These are phyloP conservation scores for Cordyceps javanica DNA, from an alignment of 2,329 filamentous ascomycete species.

Conservation along the genomic window DNA sequence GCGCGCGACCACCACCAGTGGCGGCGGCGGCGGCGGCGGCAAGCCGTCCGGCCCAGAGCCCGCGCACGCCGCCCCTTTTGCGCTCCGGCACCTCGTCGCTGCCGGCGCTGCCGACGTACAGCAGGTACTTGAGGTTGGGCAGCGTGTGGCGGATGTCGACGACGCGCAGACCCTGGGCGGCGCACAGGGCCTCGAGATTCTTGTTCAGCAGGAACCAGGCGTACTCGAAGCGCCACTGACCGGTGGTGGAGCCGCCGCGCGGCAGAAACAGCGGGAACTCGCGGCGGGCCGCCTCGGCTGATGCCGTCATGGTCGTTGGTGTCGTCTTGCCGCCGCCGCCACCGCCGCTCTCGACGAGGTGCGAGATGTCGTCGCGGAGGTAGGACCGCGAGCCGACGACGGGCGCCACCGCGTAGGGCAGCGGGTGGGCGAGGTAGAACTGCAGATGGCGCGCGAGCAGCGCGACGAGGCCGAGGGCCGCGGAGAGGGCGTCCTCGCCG, in stretches of 20 bases:
- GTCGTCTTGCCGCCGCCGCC: constrained; percentile 27
- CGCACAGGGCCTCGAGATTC: constrained; percentile 68
- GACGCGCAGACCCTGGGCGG: constrained; percentile 65
- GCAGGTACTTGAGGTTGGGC: constrained; percentile 86
- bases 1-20: no score
- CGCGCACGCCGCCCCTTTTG: constrained; percentile 55
- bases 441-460: constrained; percentile 71
- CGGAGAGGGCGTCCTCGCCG: constrained; percentile 67
- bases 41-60: constrained; percentile 46
- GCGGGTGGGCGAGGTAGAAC: constrained; percentile 69
- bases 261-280: constrained; percentile 75
- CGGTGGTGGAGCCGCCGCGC: constrained; percentile 53
- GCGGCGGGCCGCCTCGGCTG: constrained; percentile 39
- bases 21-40: no score
- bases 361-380: constrained; percentile 68
- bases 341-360: constrained; percentile 31
- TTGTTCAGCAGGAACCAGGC: constrained; percentile 96
- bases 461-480: constrained; percentile 74
- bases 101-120: constrained; percentile 84
- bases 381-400: constrained; percentile 69
- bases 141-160: constrained; percentile 88
- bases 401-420: constrained; percentile 73
- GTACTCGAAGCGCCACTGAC: constrained; percentile 91
- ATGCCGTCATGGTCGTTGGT: background rate
- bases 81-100: constrained; percentile 55